phyloP scores from a whole-genome alignment of 306 rosid species.

The Trichosanthes cucumerina region DNA sequence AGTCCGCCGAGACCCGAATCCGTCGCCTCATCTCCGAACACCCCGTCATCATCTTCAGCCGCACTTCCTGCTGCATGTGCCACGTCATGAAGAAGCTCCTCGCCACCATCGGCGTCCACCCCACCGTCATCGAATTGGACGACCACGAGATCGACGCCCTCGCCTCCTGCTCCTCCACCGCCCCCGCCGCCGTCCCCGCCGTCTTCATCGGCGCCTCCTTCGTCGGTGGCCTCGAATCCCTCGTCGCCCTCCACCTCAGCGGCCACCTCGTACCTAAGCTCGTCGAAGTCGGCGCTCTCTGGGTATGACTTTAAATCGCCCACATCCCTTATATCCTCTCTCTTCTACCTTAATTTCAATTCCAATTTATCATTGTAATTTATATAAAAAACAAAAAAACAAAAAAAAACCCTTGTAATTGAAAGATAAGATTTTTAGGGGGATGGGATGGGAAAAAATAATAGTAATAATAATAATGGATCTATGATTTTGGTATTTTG shows the following conservation, averaged over 20 bases:
- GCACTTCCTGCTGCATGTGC: conserved; percentile 94
- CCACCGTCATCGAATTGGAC: conserved; percentile 89
- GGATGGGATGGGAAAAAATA: neutral
- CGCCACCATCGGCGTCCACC: conserved; percentile 78
- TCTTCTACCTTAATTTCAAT: neutral
- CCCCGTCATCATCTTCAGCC: conserved; percentile 83
- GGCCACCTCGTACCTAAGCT: conserved; percentile 92
- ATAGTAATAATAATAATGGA: neutral
- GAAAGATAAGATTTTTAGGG: neutral
- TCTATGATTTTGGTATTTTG: neutral
- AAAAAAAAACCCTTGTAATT: neutral
- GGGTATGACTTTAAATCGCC: conserved; percentile 24
- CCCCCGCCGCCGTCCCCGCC: conserved; percentile 28
- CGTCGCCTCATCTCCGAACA: conserved; percentile 88
- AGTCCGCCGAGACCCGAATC: conserved; percentile 64
- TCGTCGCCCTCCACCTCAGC: conserved; percentile 89
- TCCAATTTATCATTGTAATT: neutral
- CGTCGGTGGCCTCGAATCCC: conserved; percentile 84
- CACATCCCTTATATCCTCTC: neutral
- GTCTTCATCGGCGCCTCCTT: conserved; percentile 73
- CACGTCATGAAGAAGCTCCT: conserved; percentile 98
- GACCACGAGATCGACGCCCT: conserved; percentile 81
- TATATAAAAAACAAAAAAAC: neutral
- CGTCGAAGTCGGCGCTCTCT: conserved; percentile 80
- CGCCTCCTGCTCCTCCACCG: conserved; percentile 16